A percentile compares a stretch with the other conserved stretches of the same genome.
phyloP scores from a whole-genome alignment of 495 filamentous ascomycete species.

The Articulospora tetracladia region DNA sequence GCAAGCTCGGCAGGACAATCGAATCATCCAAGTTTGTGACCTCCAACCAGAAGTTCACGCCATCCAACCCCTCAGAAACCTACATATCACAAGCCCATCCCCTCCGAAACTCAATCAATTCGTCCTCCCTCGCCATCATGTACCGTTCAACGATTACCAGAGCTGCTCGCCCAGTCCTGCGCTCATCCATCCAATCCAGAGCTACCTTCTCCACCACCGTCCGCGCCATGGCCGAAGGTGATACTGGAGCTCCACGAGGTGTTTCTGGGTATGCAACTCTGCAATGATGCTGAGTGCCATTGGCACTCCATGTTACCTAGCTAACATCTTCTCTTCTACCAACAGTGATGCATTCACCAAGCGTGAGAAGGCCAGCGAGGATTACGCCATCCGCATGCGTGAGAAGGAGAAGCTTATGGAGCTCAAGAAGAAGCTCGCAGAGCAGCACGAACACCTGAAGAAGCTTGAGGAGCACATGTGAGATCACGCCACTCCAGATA shows the following conservation, averaged over 20 bases:
- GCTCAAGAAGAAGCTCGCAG: constrained; percentile 72
- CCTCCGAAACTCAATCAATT: constrained; percentile 1
- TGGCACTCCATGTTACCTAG: constrained; percentile 2
- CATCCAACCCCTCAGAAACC: constrained; percentile 13
- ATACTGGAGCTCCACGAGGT: constrained; percentile 59
- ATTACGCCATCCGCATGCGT: constrained; percentile 73
- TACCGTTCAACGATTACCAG: constrained; percentile 60
- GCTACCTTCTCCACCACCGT: constrained; percentile 59
- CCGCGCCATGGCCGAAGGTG: constrained; percentile 61
- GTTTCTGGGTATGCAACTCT: constrained; percentile 29
- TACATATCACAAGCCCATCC: constrained; percentile 14
- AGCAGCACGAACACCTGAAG: constrained; percentile 78
- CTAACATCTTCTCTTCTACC: background rate
- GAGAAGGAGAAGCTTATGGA: constrained; percentile 79
- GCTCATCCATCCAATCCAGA: constrained; percentile 39
- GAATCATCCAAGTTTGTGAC: constrained; percentile 13
- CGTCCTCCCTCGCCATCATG: constrained; percentile 43
- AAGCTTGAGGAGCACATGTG: constrained; percentile 84
- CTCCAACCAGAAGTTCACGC: constrained; percentile 20
- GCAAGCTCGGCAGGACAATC: constrained; percentile 6
- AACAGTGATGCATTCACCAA: constrained; percentile 82
- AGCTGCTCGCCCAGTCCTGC: constrained; percentile 46
- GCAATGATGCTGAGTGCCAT: background rate
- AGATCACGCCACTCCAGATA: constrained; percentile 25
- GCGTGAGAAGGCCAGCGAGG: constrained; percentile 85